Evolutionary conservation across 164 flowering plant genomes (phyloP), one percentile per base, ranked within the genome.

Genomic region (Stephania yunnanensis): DNA sequence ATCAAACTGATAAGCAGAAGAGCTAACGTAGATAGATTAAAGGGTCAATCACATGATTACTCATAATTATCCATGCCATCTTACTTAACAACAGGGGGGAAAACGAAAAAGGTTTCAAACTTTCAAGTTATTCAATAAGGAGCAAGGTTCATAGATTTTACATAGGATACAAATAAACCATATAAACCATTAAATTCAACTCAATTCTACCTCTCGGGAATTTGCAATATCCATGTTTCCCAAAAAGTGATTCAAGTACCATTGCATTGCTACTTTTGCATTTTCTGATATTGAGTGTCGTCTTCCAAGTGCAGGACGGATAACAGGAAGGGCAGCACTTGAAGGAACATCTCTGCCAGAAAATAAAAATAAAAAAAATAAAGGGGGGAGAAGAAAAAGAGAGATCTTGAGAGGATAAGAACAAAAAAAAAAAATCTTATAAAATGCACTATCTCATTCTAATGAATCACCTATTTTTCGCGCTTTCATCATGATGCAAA

Each of bases 261-360:
- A 93, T 83, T 94, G 97, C 99, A 96, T 96, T 69, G 99, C 98
- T 73, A 83, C 84, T 85, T 89, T 96, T 68, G 95, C 93, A 82
- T 87, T 87, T 52, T 91, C 98, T 70, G 99, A 92, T 70, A 92
- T 88, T 2, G 98, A 91, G 1, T 91, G 87, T 75, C 92, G 99
- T 84, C 97, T 86, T 81, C 93, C 93, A 19, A 96, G 76, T 25
- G 94, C 97, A 29, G 99, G 98, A 36, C 92, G 89, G 74, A 96
- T 96, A 58, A 96, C 83, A 42, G 97, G 95, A 78, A 96, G 81
- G 69, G 97, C 99, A 50, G 97, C 98, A 80, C 89, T 96, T 12
- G 98, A 94, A 25, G 99, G 99, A 81, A 96, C 95, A 89, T 96
- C 91, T 87, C 99, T 96, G 90, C 78, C 85, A 81, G 7, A 7